Evolutionary conservation across 2,329 filamentous ascomycete genomes (phyloP).

Genomic region (Geosmithia flava): DNA sequence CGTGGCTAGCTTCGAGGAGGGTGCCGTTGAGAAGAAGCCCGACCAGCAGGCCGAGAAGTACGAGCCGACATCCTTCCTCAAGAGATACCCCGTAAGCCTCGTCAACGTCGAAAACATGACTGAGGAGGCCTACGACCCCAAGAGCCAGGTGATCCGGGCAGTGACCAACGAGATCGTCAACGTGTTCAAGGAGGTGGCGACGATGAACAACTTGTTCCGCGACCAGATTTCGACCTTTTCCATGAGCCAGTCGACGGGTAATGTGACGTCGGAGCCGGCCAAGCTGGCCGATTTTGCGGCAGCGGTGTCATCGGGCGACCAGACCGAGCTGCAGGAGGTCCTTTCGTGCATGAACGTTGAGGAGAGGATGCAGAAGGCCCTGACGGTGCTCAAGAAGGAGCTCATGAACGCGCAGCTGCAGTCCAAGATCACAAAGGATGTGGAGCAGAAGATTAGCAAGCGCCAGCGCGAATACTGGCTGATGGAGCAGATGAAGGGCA

Average conservation of each 20-base stretch:
- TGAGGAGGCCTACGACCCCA: slow-evolving; percentile 83
- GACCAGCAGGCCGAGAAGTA: slow-evolving; percentile 45
- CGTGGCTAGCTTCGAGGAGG: slow-evolving; percentile 93
- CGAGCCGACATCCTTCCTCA: slow-evolving; percentile 82
- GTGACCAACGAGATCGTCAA: slow-evolving; percentile 97
- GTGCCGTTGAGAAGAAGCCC: slow-evolving; percentile 46
- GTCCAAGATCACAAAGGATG: slow-evolving; percentile 95
- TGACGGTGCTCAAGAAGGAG: slow-evolving; percentile 93
- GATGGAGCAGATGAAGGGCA: slow-evolving; percentile 99
- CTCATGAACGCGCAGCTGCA: slow-evolving; percentile 96
- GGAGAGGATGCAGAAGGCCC: slow-evolving; percentile 79
- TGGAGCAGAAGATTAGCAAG: slow-evolving; percentile 95
- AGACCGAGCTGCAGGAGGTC: slow-evolving; percentile 85
- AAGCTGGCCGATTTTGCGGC: slow-evolving; percentile 96
- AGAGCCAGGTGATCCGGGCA: slow-evolving; percentile 77
- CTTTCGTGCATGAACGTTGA: slow-evolving; percentile 83
- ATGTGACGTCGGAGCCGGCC: slow-evolving; percentile 86
- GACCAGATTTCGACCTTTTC: slow-evolving; percentile 97
- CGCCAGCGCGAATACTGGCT: slow-evolving; percentile 96
- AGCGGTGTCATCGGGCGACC: slow-evolving; percentile 87
- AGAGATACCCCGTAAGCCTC: slow-evolving; percentile 82
- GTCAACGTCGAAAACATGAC: slow-evolving; percentile 89
- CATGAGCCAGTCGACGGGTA: slow-evolving; percentile 87
- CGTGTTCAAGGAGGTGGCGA: slow-evolving; percentile 94
- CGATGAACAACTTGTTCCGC: slow-evolving; percentile 85